Conservation (phyloP, 441 rosid species). For the Biscutella laevigata region DNA sequence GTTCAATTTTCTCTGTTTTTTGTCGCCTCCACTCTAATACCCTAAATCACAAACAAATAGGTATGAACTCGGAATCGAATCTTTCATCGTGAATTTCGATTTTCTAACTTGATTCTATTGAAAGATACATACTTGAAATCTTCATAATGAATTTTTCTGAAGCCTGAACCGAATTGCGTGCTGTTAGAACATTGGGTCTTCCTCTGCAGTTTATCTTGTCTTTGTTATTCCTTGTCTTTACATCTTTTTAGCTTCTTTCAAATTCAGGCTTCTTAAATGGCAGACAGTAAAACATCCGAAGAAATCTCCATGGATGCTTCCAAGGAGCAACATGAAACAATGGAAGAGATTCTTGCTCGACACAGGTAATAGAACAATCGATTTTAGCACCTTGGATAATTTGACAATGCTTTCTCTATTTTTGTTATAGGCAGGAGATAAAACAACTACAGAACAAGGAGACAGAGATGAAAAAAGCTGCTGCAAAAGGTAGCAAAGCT, state of each 20-base stretch:
- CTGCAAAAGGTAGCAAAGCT: slow-evolving; percentile 95
- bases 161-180: neutral
- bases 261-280: slow-evolving; percentile 15
- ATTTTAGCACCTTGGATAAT: neutral
- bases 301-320: slow-evolving; percentile 11
- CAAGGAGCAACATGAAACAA: slow-evolving; percentile 13
- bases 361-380: slow-evolving; percentile 21
- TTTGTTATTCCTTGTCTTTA: neutral
- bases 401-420: neutral
- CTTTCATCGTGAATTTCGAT: too few species aligned
- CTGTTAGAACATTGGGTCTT: neutral
- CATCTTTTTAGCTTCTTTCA: neutral
- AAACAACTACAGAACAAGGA: slow-evolving; percentile 73
- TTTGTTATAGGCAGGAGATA: slow-evolving; percentile 51
- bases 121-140: too few species aligned
- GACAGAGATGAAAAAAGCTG: slow-evolving; percentile 69
- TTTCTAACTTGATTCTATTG: too few species aligned
- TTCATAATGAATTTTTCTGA: neutral
- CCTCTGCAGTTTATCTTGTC: neutral
- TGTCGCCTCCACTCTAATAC: too few species aligned
- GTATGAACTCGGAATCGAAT: too few species aligned
- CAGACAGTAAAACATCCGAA: slow-evolving; percentile 1
- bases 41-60: too few species aligned
- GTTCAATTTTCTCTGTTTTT: too few species aligned
- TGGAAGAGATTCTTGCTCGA: slow-evolving; percentile 29